Evolutionary conservation across 2,329 filamentous ascomycete species (phyloP).

Genomic region (Penicillium sp.): DNA sequence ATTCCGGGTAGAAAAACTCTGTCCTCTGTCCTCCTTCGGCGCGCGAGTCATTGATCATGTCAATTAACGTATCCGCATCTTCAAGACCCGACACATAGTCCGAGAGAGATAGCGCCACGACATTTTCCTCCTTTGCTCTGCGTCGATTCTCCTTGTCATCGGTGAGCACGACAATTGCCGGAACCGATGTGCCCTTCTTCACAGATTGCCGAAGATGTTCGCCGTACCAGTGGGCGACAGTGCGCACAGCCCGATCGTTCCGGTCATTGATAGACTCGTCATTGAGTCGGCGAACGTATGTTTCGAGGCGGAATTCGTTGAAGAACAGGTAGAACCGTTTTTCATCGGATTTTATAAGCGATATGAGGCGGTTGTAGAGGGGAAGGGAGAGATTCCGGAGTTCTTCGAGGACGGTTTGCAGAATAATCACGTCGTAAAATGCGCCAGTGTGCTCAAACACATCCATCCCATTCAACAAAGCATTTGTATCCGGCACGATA

Average conservation of each 20-base stretch:
- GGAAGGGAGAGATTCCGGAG: conserved; percentile 89
- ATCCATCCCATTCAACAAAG: conserved; percentile 92
- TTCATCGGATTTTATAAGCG: conserved; percentile 88
- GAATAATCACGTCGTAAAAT: conserved; percentile 93
- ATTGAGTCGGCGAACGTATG: conserved; percentile 68
- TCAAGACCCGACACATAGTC: conserved; percentile 83
- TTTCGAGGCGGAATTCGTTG: conserved; percentile 95
- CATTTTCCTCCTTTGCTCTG: conserved; percentile 69
- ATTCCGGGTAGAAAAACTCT: conserved; percentile 80
- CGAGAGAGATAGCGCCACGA: conserved; percentile 64
- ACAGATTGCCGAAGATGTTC: conserved; percentile 67
- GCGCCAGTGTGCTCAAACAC: conserved; percentile 87
- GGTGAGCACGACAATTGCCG: conserved; percentile 85
- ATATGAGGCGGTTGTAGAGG: conserved; percentile 87
- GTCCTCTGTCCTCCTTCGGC: conserved; percentile 65
- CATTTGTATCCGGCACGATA: conserved; percentile 92
- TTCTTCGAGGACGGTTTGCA: conserved; percentile 96
- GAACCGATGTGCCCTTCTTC: conserved; percentile 56
- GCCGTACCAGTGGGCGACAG: conserved; percentile 84
- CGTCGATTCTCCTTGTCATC: conserved; percentile 84
- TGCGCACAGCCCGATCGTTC: conserved; percentile 87
- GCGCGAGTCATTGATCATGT: conserved; percentile 84
- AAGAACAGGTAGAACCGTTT: conserved; percentile 99
- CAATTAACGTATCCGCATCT: conserved; percentile 77
- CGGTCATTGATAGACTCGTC: conserved; percentile 93